Evolutionary conservation across 2,329 filamentous ascomycete genomes (phyloP), one percentile per base, ranked within the genome.

Genomic region (Colletotrichum sp.): DNA sequence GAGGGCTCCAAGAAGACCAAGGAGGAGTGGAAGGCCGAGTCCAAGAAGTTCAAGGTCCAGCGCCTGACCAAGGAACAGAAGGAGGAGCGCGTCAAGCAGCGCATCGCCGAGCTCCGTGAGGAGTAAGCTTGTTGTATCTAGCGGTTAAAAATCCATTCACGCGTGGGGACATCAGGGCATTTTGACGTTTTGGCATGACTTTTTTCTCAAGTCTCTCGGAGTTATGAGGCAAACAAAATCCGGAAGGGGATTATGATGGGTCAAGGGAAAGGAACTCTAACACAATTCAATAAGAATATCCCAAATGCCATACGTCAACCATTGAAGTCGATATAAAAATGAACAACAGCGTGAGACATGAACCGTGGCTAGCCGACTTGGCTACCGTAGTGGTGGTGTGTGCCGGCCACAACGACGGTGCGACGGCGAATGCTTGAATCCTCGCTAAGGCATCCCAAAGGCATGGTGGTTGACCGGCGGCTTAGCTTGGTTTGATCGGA

Each of bases 1-100:
- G 94, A 92, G 82, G 93, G 91, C 72, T 94, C 86, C 72, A 96
- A 98, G 94, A 99, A 99, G 95, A 91, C 88, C 91, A 99, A 98
- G 94, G 96, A 96, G 79, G 92, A 98, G 90, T 98, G 95, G 94
- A 98, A 98, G 94, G 91, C 91, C 80, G 96, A 98, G 92, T 96
- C 94, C 86, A 92, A 95, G 91, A 98, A 99, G 93, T 95, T 92
- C 94, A 92, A 89, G 87, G 88, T 88, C 82, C 82, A 83, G 83
- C 98, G 98, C 93, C 91, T 96, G 81, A 93, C 92, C 87, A 94
- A 93, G 91, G 96, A 91, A 72, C 90, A 99, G 94, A 95, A 93
- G 90, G 89, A 94, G 86, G 90, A 93, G 88, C 92, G 93, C 81
- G 92, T 99, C 88, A 92, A 98, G 93, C 92, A 93, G 86, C 98